Base-by-base conservation (phyloP, 2,329 filamentous ascomycete genomes). In the Balansia obtecta region DNA sequence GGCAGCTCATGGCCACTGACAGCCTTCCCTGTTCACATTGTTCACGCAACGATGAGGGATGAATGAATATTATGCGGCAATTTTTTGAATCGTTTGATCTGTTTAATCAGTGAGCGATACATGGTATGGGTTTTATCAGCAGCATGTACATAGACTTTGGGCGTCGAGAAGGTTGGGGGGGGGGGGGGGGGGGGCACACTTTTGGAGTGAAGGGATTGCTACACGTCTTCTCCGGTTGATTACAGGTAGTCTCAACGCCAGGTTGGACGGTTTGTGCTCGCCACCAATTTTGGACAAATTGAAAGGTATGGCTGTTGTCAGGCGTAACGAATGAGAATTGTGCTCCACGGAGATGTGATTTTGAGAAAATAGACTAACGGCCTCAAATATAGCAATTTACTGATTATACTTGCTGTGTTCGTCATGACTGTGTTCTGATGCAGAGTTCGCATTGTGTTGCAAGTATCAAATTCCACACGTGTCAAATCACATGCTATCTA, bases 1-100 rank as follows among this genome's bases (percentile, higher is more conserved):
- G 15, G 64, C 66, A 53, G 52, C 55, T 34, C 60, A 57, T 8
- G 56, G 52, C 12, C 51, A 53, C 40, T 56, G 52, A 53, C n/a
- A 8, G 11, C 18, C 2, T 15, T 38, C 12, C 20, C 32, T n/a
- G n/a, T 27, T 37, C 46, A 30, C n/a, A 3, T 40, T 4, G 48
- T 34, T 18, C 13, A 27, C 9, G 18, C 32, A 34, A 34, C 27
- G 15, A 3, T 6, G 12, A 27, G 16, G 1, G 11, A 49, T 20
- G 16, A 33, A 49, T 20, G 16, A 33, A 16, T 13, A 22, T 40
- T 13, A 13, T 39, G 9, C 15, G 34, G 20, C 13, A 44, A 15
- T 40, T 38, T 38, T 40, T 30, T 32, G 32, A 27, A 38, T 5
- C 4, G 8, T 1, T 13, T 46, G 33, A 8, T 38, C 9, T 39